Evolutionary conservation across 768 basidiomycete species (phyloP).

Genomic region (Boletus speciosus): DNA sequence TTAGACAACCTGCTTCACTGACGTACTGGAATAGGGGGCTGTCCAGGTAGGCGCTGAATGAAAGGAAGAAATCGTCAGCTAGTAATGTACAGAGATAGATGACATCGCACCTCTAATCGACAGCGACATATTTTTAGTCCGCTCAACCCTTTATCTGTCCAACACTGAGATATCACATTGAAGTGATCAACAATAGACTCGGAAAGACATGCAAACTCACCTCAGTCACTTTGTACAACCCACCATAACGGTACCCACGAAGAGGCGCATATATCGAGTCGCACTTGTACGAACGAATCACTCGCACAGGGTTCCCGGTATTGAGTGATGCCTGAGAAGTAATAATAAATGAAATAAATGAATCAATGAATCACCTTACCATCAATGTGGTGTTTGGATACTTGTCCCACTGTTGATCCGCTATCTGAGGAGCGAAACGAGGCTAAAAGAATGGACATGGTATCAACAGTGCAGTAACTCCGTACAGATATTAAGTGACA

Average conservation of each 20-base stretch:
- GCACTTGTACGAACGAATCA: constrained; percentile 22
- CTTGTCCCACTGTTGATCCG: constrained; percentile 22
- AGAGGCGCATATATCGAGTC: constrained; percentile 26
- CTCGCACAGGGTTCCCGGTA: constrained; percentile 22
- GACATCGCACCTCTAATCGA: constrained; percentile 19
- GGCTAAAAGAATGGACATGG: constrained; percentile 1
- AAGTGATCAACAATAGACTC: background rate
- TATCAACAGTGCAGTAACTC: background rate
- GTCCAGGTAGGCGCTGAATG: constrained; percentile 24
- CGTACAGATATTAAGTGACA: background rate
- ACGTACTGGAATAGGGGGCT: constrained; percentile 20
- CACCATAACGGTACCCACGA: constrained; percentile 29
- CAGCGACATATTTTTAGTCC: constrained; percentile 24
- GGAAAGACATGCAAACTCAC: constrained; percentile 9
- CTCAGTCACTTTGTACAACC: constrained; percentile 24
- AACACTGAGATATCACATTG: constrained; percentile 9
- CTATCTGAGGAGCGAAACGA: constrained; percentile 16
- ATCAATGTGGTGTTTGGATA: constrained; percentile 12
- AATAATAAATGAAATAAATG: background rate
- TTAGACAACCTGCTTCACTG: too few species aligned
- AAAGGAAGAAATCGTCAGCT: background rate
- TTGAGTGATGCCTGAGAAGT: constrained; percentile 18
- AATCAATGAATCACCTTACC: constrained; percentile 1
- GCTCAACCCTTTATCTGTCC: constrained; percentile 16
- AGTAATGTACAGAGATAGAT: background rate